Conservation (phyloP, 768 basidiomycete genomes). For the Boletus vinaceobasis region DNA sequence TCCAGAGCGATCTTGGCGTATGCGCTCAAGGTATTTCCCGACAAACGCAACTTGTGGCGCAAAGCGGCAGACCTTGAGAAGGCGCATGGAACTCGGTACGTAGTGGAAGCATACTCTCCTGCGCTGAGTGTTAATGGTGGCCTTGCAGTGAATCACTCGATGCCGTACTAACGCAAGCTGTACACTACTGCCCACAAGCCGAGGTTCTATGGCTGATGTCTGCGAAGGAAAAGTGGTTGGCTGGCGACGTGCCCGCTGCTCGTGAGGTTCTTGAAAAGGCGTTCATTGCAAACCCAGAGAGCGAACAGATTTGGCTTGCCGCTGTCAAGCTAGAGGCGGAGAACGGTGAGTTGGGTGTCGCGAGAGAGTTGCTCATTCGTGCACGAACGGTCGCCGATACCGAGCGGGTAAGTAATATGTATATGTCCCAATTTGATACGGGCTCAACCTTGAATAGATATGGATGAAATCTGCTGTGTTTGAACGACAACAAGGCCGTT, state of each 20-base stretch:
- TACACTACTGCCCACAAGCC: conserved; percentile 89
- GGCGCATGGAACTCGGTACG: conserved; percentile 76
- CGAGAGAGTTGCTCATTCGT: conserved; percentile 80
- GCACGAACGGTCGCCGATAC: conserved; percentile 91
- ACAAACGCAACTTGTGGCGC: conserved; percentile 81
- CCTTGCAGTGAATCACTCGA: conserved; percentile 68
- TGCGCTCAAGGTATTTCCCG: conserved; percentile 87
- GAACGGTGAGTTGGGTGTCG: conserved; percentile 86
- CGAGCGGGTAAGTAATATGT: conserved; percentile 59
- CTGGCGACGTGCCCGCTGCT: conserved; percentile 86
- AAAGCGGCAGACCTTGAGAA: conserved; percentile 93
- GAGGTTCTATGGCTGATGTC: conserved; percentile 98
- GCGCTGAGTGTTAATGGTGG: neutral
- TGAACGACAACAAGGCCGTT: conserved; percentile 83
- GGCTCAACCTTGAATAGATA: conserved; percentile 53
- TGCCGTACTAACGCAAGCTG: conserved; percentile 76
- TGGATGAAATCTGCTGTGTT: conserved; percentile 99
- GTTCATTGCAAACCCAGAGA: conserved; percentile 93
- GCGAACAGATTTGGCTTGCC: conserved; percentile 96
- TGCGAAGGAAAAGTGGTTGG: conserved; percentile 95
- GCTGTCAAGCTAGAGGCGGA: conserved; percentile 97
- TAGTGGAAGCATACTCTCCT: conserved; percentile 1
- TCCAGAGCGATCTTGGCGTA: conserved; percentile 89
- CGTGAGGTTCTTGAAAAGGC: conserved; percentile 85
- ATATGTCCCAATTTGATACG: neutral